Evolutionary conservation across 345 rosid species (phyloP).

Genomic region (Gossypium ekmanianum): DNA sequence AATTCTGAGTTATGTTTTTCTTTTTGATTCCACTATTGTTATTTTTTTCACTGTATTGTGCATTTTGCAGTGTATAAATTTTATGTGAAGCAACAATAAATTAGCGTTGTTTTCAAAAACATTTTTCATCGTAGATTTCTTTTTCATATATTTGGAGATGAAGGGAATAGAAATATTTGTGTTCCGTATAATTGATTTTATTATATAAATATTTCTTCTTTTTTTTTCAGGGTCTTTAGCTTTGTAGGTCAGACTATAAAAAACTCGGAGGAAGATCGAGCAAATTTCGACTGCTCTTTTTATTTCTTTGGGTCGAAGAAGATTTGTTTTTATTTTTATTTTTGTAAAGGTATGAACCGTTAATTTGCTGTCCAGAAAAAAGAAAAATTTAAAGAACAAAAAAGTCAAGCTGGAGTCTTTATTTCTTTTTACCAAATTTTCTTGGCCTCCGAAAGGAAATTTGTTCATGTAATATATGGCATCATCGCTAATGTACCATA

Average conservation of each 20-base stretch:
- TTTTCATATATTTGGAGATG: background rate
- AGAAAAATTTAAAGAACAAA: background rate
- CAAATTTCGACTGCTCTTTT: background rate
- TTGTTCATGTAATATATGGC: background rate
- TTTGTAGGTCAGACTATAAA: background rate
- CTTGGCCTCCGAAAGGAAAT: background rate
- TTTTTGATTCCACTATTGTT: background rate
- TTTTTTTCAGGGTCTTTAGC: conserved; percentile 1
- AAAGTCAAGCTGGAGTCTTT: background rate
- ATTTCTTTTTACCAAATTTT: background rate
- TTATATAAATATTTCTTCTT: background rate
- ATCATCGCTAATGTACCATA: background rate
- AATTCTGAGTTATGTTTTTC: background rate
- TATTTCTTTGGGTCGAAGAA: background rate
- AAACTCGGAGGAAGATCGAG: background rate
- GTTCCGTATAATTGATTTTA: background rate
- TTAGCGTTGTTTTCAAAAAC: background rate
- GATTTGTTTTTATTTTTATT: background rate
- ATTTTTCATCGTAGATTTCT: background rate
- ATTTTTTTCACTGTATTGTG: background rate
- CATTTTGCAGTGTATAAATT: background rate
- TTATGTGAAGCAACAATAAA: background rate
- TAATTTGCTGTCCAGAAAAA: background rate
- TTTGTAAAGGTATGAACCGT: conserved; percentile 2
- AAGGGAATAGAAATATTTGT: background rate